Evolutionary conservation across 2,329 filamentous ascomycete genomes (phyloP), one percentile per base, ranked within the genome.

Genomic region (Aspergillus versicolor): DNA sequence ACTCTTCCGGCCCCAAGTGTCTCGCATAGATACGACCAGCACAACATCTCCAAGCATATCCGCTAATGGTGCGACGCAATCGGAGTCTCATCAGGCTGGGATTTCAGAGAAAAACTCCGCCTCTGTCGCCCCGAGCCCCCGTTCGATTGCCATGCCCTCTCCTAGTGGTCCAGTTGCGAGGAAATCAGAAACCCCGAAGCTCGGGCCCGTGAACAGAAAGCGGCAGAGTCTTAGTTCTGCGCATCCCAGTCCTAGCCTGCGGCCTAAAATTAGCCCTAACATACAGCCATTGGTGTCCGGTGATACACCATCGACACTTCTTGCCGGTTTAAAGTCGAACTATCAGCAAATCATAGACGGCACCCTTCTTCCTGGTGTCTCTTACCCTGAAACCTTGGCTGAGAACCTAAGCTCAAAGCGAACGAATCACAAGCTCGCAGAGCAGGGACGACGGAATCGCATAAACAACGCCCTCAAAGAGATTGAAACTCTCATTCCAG

Each of bases 341-440:
- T 99, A 99, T 68, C 93, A 97, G 69, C 96, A 97, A 67, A 94
- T 99, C 38, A 78, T 99, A 11, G 94, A 97, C 72, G 94, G 94
- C 48, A 97, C 92, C 50, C 88, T 88, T 55, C 86, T 97, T 1
- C 92, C 92, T 0, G 93, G 93, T 12, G 89, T 97, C 12, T 89
- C 89, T 1, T 97, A 97, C 65, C 92, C 93, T 0, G 91, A 90
- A 65, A 90, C 92, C 51, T 81, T 99, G 42, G 96, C 92, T 6
- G 95, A 92, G 21, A 96, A 96, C 63, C 79, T 99, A 24, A 97
- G 92, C 0, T 96, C 92, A 3, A 99, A 99, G 78, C 88, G 93
- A 52, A 97, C 94, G 2, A 96, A 92, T 43, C 94, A 99, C 78
- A 99, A 99, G 75, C 91, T 99, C 63, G 94, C 94, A 17, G 94